Base-by-base conservation (phyloP, 805 yeast species). In the Candida loeiensis region DNA sequence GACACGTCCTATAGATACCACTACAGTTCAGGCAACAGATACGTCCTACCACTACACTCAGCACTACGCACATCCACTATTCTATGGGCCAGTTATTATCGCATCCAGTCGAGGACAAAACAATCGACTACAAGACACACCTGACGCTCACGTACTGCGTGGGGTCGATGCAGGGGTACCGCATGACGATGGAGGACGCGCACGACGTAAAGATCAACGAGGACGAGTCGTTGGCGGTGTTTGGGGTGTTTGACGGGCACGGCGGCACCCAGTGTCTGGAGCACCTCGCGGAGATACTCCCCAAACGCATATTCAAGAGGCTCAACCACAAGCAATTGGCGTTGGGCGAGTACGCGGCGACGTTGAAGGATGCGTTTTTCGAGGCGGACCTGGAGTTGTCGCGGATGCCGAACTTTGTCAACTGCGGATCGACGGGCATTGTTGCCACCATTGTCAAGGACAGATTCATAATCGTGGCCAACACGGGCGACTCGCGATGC, bases 231-330 rank as follows among this genome's bases (percentile, higher is more conserved):
- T 46, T 64, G 20, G 64, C 76, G 9, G 70, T 84, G 2, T 82
- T 80, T 56, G 88, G 83, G 0, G 84, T 85, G 1, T 85, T 82
- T 59, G 95, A 85, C 59, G 95, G 95, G 2, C 95, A 85, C 57
- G 95, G 95, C 2, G 90, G 91, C 12, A 67, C 73, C 4, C 72
- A 73, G 18, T 72, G 84, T 16, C 79, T 90, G 1, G 69, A 69
- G 25, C 76, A 64, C 45, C 59, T 84, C 4, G 69, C 79, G 30
- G 66, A 66, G 16, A 54, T 55, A 16, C 59, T 79, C 17, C 71
- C 72, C 4, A 49, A 49, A 16, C 40, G 51, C 22, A 58, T 73
- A n/a, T 65, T 69, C 47, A 51, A 51, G 29, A 34, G 44, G 13
- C 39, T 71, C 18, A 56, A 56, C 40, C 21, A 25, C 12, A 38